A percentile compares a stretch with the other conserved stretches of the same genome.
Evolutionary conservation across 2,329 filamentous ascomycete genomes (phyloP).

Genomic region (Ceratocystis variospora): DNA sequence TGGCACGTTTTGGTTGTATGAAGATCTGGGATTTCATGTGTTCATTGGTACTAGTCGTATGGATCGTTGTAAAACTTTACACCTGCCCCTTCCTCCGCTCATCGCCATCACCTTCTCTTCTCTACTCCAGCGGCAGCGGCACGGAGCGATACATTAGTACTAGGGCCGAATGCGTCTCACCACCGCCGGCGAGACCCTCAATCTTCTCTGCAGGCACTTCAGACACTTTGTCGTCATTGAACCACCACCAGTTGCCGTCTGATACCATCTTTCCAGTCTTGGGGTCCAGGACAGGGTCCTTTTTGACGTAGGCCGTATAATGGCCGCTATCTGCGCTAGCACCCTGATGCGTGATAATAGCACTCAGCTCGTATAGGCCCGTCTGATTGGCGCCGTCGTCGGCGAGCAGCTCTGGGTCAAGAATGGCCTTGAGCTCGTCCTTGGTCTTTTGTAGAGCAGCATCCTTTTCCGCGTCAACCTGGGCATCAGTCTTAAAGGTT

Average conservation of each 20-base stretch:
- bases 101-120: neutral
- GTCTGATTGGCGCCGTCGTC: constrained; percentile 85
- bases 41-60: neutral
- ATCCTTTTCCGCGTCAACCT: constrained; percentile 74
- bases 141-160: constrained; percentile 69
- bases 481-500: constrained; percentile 82
- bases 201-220: constrained; percentile 90
- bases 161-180: constrained; percentile 70
- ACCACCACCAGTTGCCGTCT: constrained; percentile 99
- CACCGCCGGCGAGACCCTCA: constrained; percentile 75
- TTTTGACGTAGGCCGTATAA: constrained; percentile 97
- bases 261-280: constrained; percentile 68
- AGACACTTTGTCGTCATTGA: constrained; percentile 94
- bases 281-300: constrained; percentile 57
- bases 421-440: constrained; percentile 70
- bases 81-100: neutral
- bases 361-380: constrained; percentile 85
- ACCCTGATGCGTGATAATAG: constrained; percentile 91
- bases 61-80: constrained; percentile 5
- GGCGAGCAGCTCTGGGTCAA: constrained; percentile 57
- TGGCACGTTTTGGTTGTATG: too few relatives aligned
- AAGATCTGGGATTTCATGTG: neutral
- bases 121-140: constrained; percentile 42
- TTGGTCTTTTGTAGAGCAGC: constrained; percentile 65
- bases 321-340: constrained; percentile 94